Evolutionary conservation across 495 filamentous ascomycete genomes (phyloP).

Genomic region (Daldinia grandis): DNA sequence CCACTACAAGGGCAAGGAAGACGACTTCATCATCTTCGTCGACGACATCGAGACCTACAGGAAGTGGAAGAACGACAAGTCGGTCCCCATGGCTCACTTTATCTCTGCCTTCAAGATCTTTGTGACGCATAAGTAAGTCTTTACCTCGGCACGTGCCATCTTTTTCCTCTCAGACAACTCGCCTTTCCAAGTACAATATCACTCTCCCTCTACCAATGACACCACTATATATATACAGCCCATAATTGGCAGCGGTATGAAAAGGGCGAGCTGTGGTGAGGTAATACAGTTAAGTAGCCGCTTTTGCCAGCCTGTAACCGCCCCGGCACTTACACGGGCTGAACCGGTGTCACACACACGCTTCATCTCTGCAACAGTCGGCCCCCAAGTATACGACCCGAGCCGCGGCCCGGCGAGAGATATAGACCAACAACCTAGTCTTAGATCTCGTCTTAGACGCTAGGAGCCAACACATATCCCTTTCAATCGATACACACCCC

Average conservation of each 20-base stretch:
- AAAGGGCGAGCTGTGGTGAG: neutral
- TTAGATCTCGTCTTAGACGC: constrained; percentile 2
- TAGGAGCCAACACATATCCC: constrained; percentile 8
- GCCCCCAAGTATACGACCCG: constrained; percentile 5
- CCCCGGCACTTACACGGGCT: constrained; percentile 15
- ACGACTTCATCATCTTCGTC: constrained; percentile 92
- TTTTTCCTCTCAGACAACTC: neutral
- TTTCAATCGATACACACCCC: neutral
- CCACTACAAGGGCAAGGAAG: constrained; percentile 86
- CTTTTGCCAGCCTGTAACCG: neutral
- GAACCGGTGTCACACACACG: constrained; percentile 13
- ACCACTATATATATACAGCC: neutral
- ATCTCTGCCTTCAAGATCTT: constrained; percentile 91
- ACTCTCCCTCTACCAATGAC: neutral
- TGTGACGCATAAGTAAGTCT: constrained; percentile 83
- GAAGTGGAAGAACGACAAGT: constrained; percentile 85
- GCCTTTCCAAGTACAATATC: neutral
- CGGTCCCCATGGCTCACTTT: constrained; percentile 82
- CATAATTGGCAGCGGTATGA: neutral
- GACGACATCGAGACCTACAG: constrained; percentile 75
- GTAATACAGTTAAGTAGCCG: neutral
- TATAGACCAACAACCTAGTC: neutral
- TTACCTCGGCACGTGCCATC: constrained; percentile 13
- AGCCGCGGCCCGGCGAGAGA: constrained; percentile 1
- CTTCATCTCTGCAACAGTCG: constrained; percentile 10